phyloP scores from a whole-genome alignment of 2,329 filamentous ascomycete species.

The Fusarium foetens region DNA sequence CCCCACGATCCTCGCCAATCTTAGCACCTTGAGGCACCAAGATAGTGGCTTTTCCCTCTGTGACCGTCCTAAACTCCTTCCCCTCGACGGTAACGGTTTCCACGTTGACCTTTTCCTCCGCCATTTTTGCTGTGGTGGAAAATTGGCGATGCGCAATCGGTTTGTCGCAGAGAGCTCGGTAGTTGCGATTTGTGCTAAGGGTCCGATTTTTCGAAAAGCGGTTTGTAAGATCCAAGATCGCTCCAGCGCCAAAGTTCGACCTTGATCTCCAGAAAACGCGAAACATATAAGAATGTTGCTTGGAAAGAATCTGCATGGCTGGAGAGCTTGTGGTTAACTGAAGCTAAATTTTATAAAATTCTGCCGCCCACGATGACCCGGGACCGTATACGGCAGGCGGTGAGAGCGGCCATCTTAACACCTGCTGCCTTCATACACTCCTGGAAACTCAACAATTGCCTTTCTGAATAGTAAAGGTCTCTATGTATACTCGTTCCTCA shows the following conservation, averaged over 20 bases:
- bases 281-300: conserved; percentile 36
- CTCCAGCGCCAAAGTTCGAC: conserved; percentile 28
- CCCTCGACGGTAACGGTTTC: conserved; percentile 52
- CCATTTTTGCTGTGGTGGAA: conserved; percentile 39
- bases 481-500: neutral
- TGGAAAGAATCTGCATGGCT: conserved; percentile 27
- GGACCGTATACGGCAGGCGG: conserved; percentile 7
- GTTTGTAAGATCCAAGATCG: conserved; percentile 6
- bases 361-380: conserved; percentile 2
- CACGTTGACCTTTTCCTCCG: conserved; percentile 23
- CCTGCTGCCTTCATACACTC: neutral
- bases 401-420: neutral
- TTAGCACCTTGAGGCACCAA: conserved; percentile 61
- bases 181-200: neutral
- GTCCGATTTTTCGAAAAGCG: neutral
- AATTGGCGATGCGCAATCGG: conserved; percentile 22
- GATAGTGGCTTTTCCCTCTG: conserved; percentile 68
- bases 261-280: conserved; percentile 24
- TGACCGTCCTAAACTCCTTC: conserved; percentile 62
- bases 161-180: conserved; percentile 2
- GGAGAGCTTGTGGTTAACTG: conserved; percentile 4
- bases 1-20: conserved; percentile 63
- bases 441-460: neutral
- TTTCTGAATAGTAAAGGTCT: neutral
- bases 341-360: conserved; percentile 32